Evolutionary conservation across 164 flowering plant genomes (phyloP), one percentile per base, ranked within the genome.

Genomic region (Annona cherimola): DNA sequence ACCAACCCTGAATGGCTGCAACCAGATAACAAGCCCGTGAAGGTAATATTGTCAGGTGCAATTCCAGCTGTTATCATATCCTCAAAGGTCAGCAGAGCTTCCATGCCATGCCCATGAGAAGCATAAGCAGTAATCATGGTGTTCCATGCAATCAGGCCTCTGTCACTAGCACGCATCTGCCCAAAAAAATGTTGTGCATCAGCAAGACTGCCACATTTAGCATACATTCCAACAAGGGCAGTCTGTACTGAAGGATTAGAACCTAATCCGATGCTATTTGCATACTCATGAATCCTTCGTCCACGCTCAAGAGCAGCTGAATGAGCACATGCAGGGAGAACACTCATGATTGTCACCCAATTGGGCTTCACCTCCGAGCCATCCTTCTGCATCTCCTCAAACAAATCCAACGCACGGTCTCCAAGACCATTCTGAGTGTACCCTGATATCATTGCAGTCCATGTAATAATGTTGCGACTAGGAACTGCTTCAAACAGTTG

Each of bases 361-460:
- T 84, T 85, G 39, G 91, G 91, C 74, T 82, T 83, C 14, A 82
- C 80, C 62, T 72, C 81, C 1, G 84, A 78, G 9, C 75, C 75
- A 43, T 63, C 71, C 42, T 42, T 43, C 57, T 59, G 45, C 88
- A 88, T 84, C 67, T 79, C 81, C 68, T 84, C 80, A 61, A 86
- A 88, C 79, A 84, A 65, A 45, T 20, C 66, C 70, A 86, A 62
- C 5, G 91, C 88, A 71, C 69, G 41, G 41, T 70, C 82, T 0
- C 77, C 81, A 4, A 84, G 76, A 39, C 91, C 91, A 67, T 85
- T 85, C 77, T 86, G 89, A 0, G 88, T 67, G 65, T 78, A 85
- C 64, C 90, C 88, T 0, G 90, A 84, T 5, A 87, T 84, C 88
- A 85, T 83, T 6, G 87, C 75, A 35, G 90, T 87, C 90, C 90